A percentile compares a stretch with the other conserved stretches of the same genome.
These are phyloP conservation scores for Sideroxylon spinosum DNA, from an alignment of 179 eudicot species.

Conservation along the genomic window DNA sequence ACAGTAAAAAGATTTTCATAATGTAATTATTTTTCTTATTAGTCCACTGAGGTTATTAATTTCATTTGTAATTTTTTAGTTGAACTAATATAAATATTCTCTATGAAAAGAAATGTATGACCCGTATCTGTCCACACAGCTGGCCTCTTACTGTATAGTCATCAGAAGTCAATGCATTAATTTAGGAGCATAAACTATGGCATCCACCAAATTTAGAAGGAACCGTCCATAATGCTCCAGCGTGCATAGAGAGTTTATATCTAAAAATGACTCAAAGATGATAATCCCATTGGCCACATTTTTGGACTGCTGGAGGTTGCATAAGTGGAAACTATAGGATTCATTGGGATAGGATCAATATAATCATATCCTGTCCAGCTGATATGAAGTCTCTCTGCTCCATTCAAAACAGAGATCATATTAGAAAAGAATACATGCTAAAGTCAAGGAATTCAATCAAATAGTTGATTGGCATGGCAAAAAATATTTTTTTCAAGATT, in stretches of 20 bases:
- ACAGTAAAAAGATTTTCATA: neutral
- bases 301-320: too few species aligned
- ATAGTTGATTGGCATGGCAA: neutral
- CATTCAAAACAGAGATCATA: neutral
- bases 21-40: neutral
- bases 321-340: neutral
- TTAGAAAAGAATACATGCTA: neutral
- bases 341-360: too few species aligned
- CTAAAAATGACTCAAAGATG: neutral
- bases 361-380: neutral
- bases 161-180: constrained; percentile 49
- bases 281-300: neutral
- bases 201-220: constrained; percentile 37
- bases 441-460: neutral
- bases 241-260: neutral
- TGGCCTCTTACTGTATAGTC: constrained; percentile 53
- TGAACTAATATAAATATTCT: too few species aligned
- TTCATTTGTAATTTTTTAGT: too few species aligned
- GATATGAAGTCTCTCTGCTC: neutral
- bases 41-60: too few species aligned
- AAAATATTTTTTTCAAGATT: too few species aligned
- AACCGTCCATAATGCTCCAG: constrained; percentile 50
- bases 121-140: constrained; percentile 79
- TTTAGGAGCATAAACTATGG: constrained; percentile 66
- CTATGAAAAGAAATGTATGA: constrained; percentile 27